Base-by-base conservation (phyloP, 2,329 filamentous ascomycete species). In the Aspergillus oerlinghausenensis region DNA sequence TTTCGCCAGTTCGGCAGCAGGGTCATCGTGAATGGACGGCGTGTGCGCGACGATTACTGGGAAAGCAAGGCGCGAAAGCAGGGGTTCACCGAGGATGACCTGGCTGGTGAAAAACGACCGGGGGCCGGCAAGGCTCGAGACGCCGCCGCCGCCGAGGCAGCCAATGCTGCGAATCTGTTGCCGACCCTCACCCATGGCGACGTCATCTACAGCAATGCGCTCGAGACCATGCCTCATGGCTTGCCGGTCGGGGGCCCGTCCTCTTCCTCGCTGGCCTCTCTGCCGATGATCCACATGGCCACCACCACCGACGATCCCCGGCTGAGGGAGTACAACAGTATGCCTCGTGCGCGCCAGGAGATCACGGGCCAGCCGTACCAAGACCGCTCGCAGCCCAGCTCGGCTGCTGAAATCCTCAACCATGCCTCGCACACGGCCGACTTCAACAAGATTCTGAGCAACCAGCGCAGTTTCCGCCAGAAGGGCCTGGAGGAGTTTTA, bases 1-100 rank as follows among this genome's bases (percentile, higher is more conserved):
- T 99, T 97, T 75, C 87, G 94, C 47, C 94, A 99, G 73, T 99
- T 99, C 73, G 94, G 94, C 50, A 97, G 92, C 73, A 85, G 94
- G 61, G 88, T 99, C 52, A 94, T 99, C 62, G 86, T 89, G 38
- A 90, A 92, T 67, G 94, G 94, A 35, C 84, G 93, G 60, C 83
- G 94, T 56, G 94, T 99, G 45, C 88, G 94, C 51, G 94, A 99
- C 75, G 94, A 99, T 72, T 99, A 99, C 75, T 99, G 94, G 94
- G 94, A 97, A 75, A 90, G 88, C 69, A 97, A 97, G 76, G 94
- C 94, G 7, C 84, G 89, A 50, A 99, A 97, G 76, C 94, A 99
- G 75, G 94, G 94, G 10, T 99, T 99, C 71, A 99, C 94, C 1
- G 94, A 99, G 73, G 92, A 95, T 61, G 94, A 99, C 73, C 82